These are phyloP conservation scores for Diplodia seriata DNA, from an alignment of 2,329 filamentous ascomycete species.

Conservation along the genomic window DNA sequence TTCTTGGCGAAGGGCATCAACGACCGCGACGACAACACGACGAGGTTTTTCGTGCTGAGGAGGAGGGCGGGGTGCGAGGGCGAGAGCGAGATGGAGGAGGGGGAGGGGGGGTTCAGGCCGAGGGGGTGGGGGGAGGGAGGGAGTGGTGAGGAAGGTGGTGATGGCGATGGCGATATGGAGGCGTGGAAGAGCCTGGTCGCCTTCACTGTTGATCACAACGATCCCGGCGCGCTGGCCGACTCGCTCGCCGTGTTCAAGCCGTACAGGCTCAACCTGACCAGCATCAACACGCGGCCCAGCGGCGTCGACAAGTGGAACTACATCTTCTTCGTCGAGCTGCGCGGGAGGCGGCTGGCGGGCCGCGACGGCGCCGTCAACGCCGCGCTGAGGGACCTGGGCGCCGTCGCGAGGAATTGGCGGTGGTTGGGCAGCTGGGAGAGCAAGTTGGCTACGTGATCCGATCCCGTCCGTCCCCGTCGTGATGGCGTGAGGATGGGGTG, in stretches of 20 bases:
- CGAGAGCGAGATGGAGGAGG: slow-evolving; percentile 18
- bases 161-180: too few species aligned
- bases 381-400: slow-evolving; percentile 65
- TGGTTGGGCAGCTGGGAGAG: slow-evolving; percentile 73
- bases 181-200: slow-evolving; percentile 74
- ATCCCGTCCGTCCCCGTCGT: background rate
- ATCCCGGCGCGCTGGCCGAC: slow-evolving; percentile 82
- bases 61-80: slow-evolving; percentile 36
- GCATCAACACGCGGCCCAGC: slow-evolving; percentile 86
- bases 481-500: background rate
- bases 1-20: slow-evolving; percentile 74
- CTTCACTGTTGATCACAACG: slow-evolving; percentile 80
- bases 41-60: slow-evolving; percentile 75
- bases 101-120: slow-evolving; percentile 13
- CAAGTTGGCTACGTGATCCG: slow-evolving; percentile 32
- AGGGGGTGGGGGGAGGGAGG: background rate
- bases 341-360: slow-evolving; percentile 65
- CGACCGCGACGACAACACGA: slow-evolving; percentile 78
- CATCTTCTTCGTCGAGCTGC: slow-evolving; percentile 92
- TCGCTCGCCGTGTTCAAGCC: slow-evolving; percentile 79
- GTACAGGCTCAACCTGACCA: slow-evolving; percentile 80
- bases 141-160: background rate
- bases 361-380: slow-evolving; percentile 64
- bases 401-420: slow-evolving; percentile 67
- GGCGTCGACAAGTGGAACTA: slow-evolving; percentile 82